phyloP scores from a whole-genome alignment of 129 eudicot species.

The Helianthus tuberosus region DNA sequence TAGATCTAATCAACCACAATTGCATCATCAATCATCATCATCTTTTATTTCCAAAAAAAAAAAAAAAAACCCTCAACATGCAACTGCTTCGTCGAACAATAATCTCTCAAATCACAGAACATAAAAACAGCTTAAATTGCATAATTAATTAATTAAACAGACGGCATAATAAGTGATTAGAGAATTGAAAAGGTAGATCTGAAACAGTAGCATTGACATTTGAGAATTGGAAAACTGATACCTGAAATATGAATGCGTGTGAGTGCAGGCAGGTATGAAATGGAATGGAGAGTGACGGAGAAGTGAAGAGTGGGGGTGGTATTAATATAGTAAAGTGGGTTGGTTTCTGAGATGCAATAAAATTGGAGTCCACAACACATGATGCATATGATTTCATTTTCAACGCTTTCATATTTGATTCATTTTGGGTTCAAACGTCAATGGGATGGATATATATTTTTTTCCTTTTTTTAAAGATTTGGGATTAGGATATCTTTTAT shows the following conservation, averaged over 20 bases:
- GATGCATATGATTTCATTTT: slow-evolving; percentile 19
- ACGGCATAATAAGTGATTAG: slow-evolving; percentile 16
- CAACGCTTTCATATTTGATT: slow-evolving; percentile 13
- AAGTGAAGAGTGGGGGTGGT: slow-evolving; percentile 41
- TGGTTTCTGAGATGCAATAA: slow-evolving; percentile 16
- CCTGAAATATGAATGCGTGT: slow-evolving; percentile 30
- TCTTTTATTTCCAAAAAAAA: neutral
- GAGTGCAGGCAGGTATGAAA: neutral
- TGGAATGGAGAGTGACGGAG: slow-evolving; percentile 28
- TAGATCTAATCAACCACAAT: slow-evolving; percentile 14
- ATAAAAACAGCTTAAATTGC: no score
- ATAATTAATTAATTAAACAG: neutral
- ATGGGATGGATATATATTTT: neutral
- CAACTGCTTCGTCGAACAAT: slow-evolving; percentile 1
- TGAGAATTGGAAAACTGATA: neutral
- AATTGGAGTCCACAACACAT: slow-evolving; percentile 37
- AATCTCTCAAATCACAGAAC: no score
- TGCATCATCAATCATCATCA: neutral
- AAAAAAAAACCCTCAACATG: neutral
- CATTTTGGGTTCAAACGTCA: slow-evolving; percentile 21
- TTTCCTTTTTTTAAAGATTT: neutral
- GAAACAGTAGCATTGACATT: neutral
- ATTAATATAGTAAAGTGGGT: slow-evolving; percentile 14
- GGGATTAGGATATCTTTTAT: neutral
- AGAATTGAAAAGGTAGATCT: neutral